phyloP scores from a whole-genome alignment of 441 rosid genomes.

The Hura crepitans region DNA sequence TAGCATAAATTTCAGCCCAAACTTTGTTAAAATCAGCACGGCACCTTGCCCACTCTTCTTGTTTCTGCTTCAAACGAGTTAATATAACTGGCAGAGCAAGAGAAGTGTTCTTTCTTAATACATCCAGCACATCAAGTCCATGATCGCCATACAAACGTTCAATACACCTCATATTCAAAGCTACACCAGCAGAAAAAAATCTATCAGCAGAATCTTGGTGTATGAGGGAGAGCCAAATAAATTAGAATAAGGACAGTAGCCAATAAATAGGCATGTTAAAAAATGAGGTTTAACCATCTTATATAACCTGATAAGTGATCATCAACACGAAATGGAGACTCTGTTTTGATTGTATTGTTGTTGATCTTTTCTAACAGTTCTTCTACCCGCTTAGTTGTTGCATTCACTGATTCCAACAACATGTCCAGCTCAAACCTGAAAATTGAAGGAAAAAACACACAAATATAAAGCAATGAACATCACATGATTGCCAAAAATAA shows the following conservation, averaged over 20 bases:
- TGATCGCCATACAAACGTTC: constrained; percentile 97
- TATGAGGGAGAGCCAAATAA: background rate
- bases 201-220: constrained; percentile 14
- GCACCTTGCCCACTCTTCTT: constrained; percentile 96
- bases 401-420: constrained; percentile 90
- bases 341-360: constrained; percentile 53
- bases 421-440: constrained; percentile 98
- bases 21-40: constrained; percentile 95
- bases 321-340: constrained; percentile 57
- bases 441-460: constrained; percentile 21
- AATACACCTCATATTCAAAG: constrained; percentile 84
- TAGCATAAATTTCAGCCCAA: constrained; percentile 95
- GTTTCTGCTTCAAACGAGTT: constrained; percentile 96
- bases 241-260: constrained; percentile 7
- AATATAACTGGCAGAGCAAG: constrained; percentile 92
- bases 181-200: constrained; percentile 41
- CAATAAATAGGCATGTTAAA: constrained; percentile 12
- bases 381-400: constrained; percentile 80
- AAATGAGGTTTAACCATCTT: constrained; percentile 13
- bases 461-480: no score
- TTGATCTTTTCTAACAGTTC: constrained; percentile 74
- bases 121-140: constrained; percentile 94
- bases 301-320: constrained; percentile 82
- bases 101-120: constrained; percentile 71
- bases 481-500: constrained; percentile 21